These are phyloP conservation scores for Discostella stelligera DNA, from an alignment of 352 stramenopile genomes.

Conservation along the genomic window DNA sequence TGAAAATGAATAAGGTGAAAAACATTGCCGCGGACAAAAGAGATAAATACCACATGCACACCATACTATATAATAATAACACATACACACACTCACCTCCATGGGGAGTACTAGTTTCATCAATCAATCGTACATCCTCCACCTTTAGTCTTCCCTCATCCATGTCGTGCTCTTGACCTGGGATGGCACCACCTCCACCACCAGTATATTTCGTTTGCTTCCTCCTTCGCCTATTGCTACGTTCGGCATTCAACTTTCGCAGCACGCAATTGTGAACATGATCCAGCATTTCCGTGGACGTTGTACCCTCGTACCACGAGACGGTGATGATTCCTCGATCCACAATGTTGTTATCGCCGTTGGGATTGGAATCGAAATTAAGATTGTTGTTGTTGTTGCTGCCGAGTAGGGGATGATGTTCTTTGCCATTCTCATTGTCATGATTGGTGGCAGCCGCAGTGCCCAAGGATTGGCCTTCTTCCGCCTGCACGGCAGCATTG, in stretches of 20 bases:
- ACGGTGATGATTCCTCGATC: slow-evolving; percentile 65
- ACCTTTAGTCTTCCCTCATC: slow-evolving; percentile 31
- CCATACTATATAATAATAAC: slow-evolving; percentile 30
- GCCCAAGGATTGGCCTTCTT: background rate
- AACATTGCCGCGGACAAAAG: no score
- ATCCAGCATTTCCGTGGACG: slow-evolving; percentile 64
- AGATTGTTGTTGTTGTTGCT: background rate
- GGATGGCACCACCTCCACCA: slow-evolving; percentile 1
- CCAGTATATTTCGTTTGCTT: background rate
- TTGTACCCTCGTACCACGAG: slow-evolving; percentile 80
- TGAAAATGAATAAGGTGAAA: no score
- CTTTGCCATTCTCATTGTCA: background rate
- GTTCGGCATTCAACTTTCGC: slow-evolving; percentile 55
- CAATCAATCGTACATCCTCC: slow-evolving; percentile 65
- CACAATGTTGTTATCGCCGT: slow-evolving; percentile 14
- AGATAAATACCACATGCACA: slow-evolving; percentile 5
- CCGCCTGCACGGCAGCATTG: background rate
- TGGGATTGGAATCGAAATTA: background rate
- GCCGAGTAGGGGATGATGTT: slow-evolving; percentile 1
- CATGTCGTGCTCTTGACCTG: slow-evolving; percentile 1
- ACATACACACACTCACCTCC: slow-evolving; percentile 56
- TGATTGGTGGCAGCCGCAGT: background rate
- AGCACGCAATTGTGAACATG: slow-evolving; percentile 74
- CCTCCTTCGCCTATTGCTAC: background rate
- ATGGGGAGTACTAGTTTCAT: slow-evolving; percentile 64